Conservation (phyloP, 1,284 basidiomycete species). For the Moesziomyces sp. region DNA sequence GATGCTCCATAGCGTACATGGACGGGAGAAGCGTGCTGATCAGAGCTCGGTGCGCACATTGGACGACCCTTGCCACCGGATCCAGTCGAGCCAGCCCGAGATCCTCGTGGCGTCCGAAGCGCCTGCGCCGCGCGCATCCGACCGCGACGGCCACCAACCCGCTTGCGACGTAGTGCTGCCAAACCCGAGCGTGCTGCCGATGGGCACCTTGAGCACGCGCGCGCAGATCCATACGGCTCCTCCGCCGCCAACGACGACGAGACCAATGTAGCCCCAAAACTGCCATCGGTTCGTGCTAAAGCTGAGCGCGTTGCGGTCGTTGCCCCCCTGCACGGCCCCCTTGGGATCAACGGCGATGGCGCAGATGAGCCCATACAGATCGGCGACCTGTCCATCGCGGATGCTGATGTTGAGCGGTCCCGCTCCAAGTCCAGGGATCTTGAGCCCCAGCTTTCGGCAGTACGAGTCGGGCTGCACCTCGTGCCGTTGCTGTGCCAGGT, state of each 20-base stretch:
- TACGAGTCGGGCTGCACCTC: conserved; percentile 99
- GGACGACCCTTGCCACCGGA: conserved; percentile 42
- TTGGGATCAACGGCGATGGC: conserved; percentile 73
- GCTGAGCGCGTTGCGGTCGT: conserved; percentile 47
- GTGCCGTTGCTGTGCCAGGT: conserved; percentile 83
- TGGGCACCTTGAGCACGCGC: conserved; percentile 37
- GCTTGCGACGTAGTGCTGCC: conserved; percentile 15
- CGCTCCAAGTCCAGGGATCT: conserved; percentile 58
- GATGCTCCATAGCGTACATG: background rate
- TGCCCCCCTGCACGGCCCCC: conserved; percentile 56
- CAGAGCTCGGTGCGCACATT: conserved; percentile 26
- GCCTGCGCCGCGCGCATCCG: conserved; percentile 16
- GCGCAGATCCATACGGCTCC: conserved; percentile 45
- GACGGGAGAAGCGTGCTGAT: background rate
- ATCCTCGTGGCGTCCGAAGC: conserved; percentile 26
- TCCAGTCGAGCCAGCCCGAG: conserved; percentile 44
- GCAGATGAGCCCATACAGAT: conserved; percentile 86
- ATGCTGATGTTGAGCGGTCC: conserved; percentile 70
- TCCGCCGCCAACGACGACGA: conserved; percentile 44
- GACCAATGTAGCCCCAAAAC: conserved; percentile 45
- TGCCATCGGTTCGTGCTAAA: conserved; percentile 42
- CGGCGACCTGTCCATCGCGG: conserved; percentile 84
- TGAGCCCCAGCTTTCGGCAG: conserved; percentile 65
- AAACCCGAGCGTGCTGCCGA: conserved; percentile 42
- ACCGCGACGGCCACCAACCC: conserved; percentile 30